phyloP scores from a whole-genome alignment of 2,329 filamentous ascomycete genomes.

The Nemania sp. region DNA sequence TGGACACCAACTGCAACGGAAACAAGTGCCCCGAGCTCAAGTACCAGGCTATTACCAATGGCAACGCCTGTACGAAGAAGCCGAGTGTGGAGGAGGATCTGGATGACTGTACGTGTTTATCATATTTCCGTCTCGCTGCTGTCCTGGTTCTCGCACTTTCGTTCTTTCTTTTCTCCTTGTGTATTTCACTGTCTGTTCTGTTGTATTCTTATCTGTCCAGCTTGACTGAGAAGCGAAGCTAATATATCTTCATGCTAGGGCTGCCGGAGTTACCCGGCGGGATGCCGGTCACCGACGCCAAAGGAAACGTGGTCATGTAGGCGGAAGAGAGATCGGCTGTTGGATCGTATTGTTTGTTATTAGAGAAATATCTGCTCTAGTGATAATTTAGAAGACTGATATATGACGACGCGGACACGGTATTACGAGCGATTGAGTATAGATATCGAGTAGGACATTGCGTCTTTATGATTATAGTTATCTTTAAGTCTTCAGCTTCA shows the following conservation, averaged over 20 bases:
- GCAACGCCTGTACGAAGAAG: constrained; percentile 41
- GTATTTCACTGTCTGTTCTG: no score
- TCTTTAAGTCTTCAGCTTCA: neutral
- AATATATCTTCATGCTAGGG: constrained; percentile 35
- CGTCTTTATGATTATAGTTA: neutral
- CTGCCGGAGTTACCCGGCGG: constrained; percentile 44
- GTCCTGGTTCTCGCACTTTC: no score
- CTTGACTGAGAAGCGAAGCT: neutral
- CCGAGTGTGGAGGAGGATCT: constrained; percentile 41
- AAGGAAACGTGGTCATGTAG: constrained; percentile 15
- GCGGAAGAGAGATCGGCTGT: neutral
- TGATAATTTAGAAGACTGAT: neutral
- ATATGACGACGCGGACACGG: neutral
- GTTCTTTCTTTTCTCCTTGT: neutral
- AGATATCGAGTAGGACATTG: neutral
- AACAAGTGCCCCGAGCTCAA: constrained; percentile 37
- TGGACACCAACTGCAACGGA: constrained; percentile 44
- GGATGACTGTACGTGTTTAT: constrained; percentile 41
- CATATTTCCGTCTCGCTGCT: neutral
- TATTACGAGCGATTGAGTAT: neutral
- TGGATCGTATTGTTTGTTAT: neutral
- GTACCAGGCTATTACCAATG: constrained; percentile 42
- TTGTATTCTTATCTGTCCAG: neutral
- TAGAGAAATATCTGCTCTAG: neutral
- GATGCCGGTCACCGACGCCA: constrained; percentile 43